Evolutionary conservation across 176 grass and related monocot species (phyloP).

Genomic region (Oryza meyeriana): DNA sequence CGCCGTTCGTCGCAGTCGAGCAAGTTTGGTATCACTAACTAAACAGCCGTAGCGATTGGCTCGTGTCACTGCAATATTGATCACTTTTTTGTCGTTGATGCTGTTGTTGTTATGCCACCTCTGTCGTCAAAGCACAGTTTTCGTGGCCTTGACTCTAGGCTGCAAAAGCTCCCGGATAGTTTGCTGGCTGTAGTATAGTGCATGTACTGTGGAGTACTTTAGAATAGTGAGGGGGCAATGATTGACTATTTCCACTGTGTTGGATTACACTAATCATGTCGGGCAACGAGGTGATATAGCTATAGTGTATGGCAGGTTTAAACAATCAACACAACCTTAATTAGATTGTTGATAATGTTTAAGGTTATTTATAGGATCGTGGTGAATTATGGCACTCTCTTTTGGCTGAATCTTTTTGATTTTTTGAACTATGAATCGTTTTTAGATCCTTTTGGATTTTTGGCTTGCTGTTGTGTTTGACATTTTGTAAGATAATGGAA

Average conservation of each 20-base stretch:
- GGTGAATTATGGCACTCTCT: not conserved
- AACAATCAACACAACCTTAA: not conserved
- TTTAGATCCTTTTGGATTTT: not conserved
- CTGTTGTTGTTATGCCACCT: not conserved
- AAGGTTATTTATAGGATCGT: not conserved
- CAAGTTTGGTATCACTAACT: not conserved
- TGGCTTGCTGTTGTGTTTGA: no score
- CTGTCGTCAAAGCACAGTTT: not conserved
- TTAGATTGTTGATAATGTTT: not conserved
- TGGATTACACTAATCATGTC: constrained; percentile 41
- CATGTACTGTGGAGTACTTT: not conserved
- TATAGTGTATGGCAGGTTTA: not conserved
- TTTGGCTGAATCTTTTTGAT: not conserved
- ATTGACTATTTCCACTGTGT: constrained; percentile 14
- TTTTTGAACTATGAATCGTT: not conserved
- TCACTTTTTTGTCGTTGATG: not conserved
- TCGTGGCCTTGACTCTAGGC: constrained; percentile 8
- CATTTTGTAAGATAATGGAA: no score
- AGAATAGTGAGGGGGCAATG: constrained; percentile 1
- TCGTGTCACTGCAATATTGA: not conserved
- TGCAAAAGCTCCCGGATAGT: not conserved
- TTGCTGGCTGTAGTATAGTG: not conserved
- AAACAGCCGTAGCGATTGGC: not conserved
- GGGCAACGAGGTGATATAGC: constrained; percentile 28
- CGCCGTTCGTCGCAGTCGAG: constrained; percentile 26